Percentiles rank a stretch among this genome's conserved stretches.
Evolutionary conservation across 495 filamentous ascomycete genomes (phyloP).

Genomic region (Cercophora sp.): DNA sequence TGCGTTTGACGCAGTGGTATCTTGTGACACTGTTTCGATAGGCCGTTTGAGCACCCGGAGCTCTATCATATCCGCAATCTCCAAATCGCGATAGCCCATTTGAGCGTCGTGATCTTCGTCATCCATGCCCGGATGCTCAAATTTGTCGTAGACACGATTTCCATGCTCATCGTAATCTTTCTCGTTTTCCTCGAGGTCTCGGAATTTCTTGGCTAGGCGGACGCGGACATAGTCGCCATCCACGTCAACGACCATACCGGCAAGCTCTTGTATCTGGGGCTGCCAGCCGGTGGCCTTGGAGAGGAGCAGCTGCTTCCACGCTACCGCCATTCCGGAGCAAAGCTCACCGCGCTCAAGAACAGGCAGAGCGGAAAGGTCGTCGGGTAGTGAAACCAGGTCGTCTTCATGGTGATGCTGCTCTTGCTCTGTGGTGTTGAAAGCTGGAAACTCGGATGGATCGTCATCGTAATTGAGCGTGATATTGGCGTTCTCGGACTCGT

Average conservation of each 20-base stretch:
- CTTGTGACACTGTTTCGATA: not conserved
- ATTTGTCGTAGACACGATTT: constrained; percentile 44
- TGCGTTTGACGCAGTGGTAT: not conserved
- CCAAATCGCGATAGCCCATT: constrained; percentile 33
- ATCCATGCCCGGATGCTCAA: constrained; percentile 41
- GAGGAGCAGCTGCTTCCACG: constrained; percentile 72
- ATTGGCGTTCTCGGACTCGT: constrained; percentile 25
- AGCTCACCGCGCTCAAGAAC: constrained; percentile 51
- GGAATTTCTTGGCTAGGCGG: constrained; percentile 67
- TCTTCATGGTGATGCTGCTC: constrained; percentile 33
- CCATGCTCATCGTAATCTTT: constrained; percentile 43
- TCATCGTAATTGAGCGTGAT: constrained; percentile 53
- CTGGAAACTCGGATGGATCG: constrained; percentile 16
- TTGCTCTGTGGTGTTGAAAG: constrained; percentile 39
- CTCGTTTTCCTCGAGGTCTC: constrained; percentile 45
- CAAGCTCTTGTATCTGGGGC: constrained; percentile 64
- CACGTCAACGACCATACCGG: constrained; percentile 55
- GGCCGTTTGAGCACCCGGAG: constrained; percentile 35
- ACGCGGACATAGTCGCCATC: constrained; percentile 50
- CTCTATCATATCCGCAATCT: constrained; percentile 41
- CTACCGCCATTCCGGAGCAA: constrained; percentile 63
- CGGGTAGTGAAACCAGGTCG: constrained; percentile 67
- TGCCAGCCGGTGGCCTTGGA: constrained; percentile 74
- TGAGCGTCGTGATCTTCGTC: constrained; percentile 31
- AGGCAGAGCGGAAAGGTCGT: constrained; percentile 54